These are phyloP conservation scores for Alternaria brassicae DNA, from an alignment of 2,329 filamentous ascomycete species.

Conservation along the genomic window DNA sequence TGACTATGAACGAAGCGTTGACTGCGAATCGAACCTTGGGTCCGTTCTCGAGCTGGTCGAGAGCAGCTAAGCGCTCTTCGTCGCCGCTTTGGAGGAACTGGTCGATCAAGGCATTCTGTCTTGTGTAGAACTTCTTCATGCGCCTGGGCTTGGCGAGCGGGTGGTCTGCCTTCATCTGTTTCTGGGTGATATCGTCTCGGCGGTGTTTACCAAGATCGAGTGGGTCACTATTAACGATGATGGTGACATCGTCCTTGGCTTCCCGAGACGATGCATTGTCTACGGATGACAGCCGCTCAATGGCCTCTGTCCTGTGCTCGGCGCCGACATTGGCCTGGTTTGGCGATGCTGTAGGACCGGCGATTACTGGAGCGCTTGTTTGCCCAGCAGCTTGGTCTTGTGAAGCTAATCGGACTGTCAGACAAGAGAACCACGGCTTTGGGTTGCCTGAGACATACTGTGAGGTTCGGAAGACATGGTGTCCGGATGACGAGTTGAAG, in stretches of 20 bases:
- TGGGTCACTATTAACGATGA: slow-evolving; percentile 42
- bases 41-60: slow-evolving; percentile 60
- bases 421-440: slow-evolving; percentile 21
- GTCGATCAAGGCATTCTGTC: slow-evolving; percentile 52
- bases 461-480: slow-evolving; percentile 44
- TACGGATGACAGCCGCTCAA: slow-evolving; percentile 32
- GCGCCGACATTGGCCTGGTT: slow-evolving; percentile 28
- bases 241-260: slow-evolving; percentile 31
- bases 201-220: slow-evolving; percentile 47
- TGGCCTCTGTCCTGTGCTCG: slow-evolving; percentile 33
- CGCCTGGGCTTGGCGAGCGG: slow-evolving; percentile 14
- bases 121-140: slow-evolving; percentile 50
- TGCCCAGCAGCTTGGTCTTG: slow-evolving; percentile 38
- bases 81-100: slow-evolving; percentile 63
- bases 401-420: slow-evolving; percentile 39
- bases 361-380: slow-evolving; percentile 38
- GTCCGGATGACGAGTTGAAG: slow-evolving; percentile 27
- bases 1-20: slow-evolving; percentile 49
- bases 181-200: slow-evolving; percentile 48
- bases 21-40: slow-evolving; percentile 51
- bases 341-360: slow-evolving; percentile 30
- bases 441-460: slow-evolving; percentile 36
- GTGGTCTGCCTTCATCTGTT: slow-evolving; percentile 54
- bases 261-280: slow-evolving; percentile 28
- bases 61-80: slow-evolving; percentile 61